Evolutionary conservation across 2,329 filamentous ascomycete species (phyloP), one percentile per base, ranked within the genome.

Genomic region (Lecanicillium sp.): DNA sequence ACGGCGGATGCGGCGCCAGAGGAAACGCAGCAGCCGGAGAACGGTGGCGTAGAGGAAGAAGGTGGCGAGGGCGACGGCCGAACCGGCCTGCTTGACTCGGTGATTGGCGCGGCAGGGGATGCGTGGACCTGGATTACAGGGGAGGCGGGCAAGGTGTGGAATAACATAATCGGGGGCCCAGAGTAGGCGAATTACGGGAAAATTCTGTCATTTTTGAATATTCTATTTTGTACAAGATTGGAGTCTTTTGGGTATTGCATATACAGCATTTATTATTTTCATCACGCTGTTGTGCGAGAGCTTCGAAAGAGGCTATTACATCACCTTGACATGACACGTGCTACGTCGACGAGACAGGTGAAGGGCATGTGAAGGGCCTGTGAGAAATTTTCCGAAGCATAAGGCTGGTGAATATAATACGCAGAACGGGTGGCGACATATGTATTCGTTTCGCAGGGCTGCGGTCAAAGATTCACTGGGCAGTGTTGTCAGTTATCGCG

Each of bases 41-140:
- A 15, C 30, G 32, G 19, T 17, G 23, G 21, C 23, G 30, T 29
- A 2, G 30, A 19, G 12, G 36, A 37, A 9, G 45, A 33, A 17
- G 15, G 12, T 7, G 39, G 19, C 5, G 15, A 43, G 5, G 19
- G 36, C 11, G 27, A 46, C 20, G 27, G 45, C 12, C 8, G n/a
- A n/a, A n/a, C 15, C 3, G 24, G 23, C 15, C 38, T 48, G 1
- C 5, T 48, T 17, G 45, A 35, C 14, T 48, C 45, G 17, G 2
- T 53, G 12, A 19, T 33, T 3, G 38, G 21, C 3, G 32, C 44
- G 15, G 35, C 38, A 17, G 38, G 30, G 2, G 36, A 38, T 27
- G 54, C 54, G n/a, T 42, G 54, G 5, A 27, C 56, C 26, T 41
- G 51, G 12, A 30, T 47, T 10, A 47, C 42, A 14, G 50, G 51